Evolutionary conservation across 768 basidiomycete genomes (phyloP), one percentile per base, ranked within the genome.

Genomic region (Candolleomyces efflorescens): DNA sequence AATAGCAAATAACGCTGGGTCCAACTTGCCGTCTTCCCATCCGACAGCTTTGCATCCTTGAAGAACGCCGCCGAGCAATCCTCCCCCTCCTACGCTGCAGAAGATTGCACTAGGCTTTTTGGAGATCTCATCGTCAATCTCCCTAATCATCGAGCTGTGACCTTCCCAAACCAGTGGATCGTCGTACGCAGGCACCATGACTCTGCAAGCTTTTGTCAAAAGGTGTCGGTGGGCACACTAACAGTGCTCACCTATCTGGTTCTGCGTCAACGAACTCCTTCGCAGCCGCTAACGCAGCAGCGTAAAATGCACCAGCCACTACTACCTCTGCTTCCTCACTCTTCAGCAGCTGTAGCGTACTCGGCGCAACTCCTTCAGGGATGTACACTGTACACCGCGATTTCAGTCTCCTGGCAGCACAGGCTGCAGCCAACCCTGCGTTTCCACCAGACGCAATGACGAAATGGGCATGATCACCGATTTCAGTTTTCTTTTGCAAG

Each of bases 381-480:
- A 92, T 74, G 66, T 77, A 90, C 2, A 91, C 83, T 5, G 82
- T 87, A 67, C 89, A 90, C 64, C 67, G 74, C 44, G 89, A 72
- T 5, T 71, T 70, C 22, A 90, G 75, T 18, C 65, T 71, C 26
- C 78, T 73, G 9, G 89, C 82, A 20, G 84, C 85, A 60, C 81
- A 79, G 15, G 89, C 89, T 0, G 82, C 80, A 12, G 88, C 90
- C 13, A 90, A 72, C 1, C 84, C 89, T n/a, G 87, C 90, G 65
- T 92, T 91, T n/a, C 90, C 90, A 4, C 86, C 81, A 0, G 90
- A 92, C 0, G 90, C 88, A 52, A 85, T 82, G 44, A 90, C 73
- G 44, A 85, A 72, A 67, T 89, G 90, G 5, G 84, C 74, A 26
- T 68, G 65, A 12, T 77, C 66, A 0, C 90, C 89, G 53, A 81